phyloP scores from a whole-genome alignment of 805 yeast species.

The Saccharomycopsis sp. region DNA sequence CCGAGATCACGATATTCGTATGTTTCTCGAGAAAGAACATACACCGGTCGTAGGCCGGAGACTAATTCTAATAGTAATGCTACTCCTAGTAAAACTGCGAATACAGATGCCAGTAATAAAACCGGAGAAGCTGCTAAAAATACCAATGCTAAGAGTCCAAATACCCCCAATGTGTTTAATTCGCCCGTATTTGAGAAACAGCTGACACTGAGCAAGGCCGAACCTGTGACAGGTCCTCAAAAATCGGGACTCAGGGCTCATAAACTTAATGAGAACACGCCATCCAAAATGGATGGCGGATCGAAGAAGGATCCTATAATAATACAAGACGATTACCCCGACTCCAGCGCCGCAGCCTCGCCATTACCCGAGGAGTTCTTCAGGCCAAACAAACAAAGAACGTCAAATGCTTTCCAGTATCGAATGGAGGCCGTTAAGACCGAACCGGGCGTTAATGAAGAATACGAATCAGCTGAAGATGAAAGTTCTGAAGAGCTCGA shows the following conservation, averaged over 20 bases:
- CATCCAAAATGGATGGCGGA: background rate
- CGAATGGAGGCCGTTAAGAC: background rate
- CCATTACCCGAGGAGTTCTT: background rate
- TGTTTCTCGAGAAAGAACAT: slow-evolving; percentile 26
- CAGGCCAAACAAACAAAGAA: background rate
- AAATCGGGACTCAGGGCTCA: background rate
- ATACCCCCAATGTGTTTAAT: slow-evolving; percentile 7
- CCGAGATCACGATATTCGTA: slow-evolving; percentile 27
- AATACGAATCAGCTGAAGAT: slow-evolving; percentile 24
- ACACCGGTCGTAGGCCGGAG: slow-evolving; percentile 24
- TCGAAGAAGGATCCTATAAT: background rate
- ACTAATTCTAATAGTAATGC: background rate
- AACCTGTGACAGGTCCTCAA: background rate
- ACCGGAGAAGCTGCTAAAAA: background rate
- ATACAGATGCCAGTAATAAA: background rate
- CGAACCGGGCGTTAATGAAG: slow-evolving; percentile 28
- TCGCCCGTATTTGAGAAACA: background rate
- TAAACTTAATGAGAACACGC: background rate
- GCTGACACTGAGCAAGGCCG: background rate
- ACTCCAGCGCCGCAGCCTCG: background rate
- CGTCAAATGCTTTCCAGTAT: background rate
- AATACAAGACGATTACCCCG: background rate
- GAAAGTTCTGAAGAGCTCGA: background rate
- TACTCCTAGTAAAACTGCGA: background rate
- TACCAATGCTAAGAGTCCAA: slow-evolving; percentile 1